Evolutionary conservation across 768 basidiomycete genomes (phyloP).

Genomic region (Lactarius hatsudake): DNA sequence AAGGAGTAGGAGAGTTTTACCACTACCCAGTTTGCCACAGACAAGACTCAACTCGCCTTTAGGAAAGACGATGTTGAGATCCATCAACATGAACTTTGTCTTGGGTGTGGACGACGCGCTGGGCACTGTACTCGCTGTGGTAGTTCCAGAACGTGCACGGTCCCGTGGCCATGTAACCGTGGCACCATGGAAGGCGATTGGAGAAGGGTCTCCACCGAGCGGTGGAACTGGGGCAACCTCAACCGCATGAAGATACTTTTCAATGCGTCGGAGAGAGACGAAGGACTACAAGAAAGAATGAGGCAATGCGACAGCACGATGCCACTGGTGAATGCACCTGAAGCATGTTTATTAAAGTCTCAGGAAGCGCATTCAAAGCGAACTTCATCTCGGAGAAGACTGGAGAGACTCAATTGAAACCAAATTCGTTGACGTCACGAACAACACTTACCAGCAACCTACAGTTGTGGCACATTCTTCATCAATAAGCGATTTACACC

Average conservation of each 20-base stretch:
- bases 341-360: constrained; percentile 86
- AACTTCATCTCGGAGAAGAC: constrained; percentile 90
- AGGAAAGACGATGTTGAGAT: constrained; percentile 76
- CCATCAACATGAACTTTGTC: constrained; percentile 76
- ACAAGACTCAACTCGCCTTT: constrained; percentile 75
- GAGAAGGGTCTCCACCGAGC: constrained; percentile 52
- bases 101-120: constrained; percentile 70
- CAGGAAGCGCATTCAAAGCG: constrained; percentile 82
- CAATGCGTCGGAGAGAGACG: constrained; percentile 86
- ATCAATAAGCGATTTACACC: background rate
- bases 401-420: constrained; percentile 28
- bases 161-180: constrained; percentile 92
- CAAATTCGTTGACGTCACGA: background rate
- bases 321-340: constrained; percentile 48
- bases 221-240: constrained; percentile 69
- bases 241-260: constrained; percentile 75
- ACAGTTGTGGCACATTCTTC: background rate
- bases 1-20: constrained; percentile 82
- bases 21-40: constrained; percentile 86
- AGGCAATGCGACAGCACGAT: background rate
- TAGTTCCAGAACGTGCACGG: constrained; percentile 38
- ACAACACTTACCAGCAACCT: constrained; percentile 43
- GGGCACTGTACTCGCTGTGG: constrained; percentile 42
- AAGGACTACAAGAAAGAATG: constrained; percentile 46
- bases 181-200: constrained; percentile 75